Evolutionary conservation across 176 grass and related monocot genomes (phyloP).

Genomic region (Zizania latifolia): DNA sequence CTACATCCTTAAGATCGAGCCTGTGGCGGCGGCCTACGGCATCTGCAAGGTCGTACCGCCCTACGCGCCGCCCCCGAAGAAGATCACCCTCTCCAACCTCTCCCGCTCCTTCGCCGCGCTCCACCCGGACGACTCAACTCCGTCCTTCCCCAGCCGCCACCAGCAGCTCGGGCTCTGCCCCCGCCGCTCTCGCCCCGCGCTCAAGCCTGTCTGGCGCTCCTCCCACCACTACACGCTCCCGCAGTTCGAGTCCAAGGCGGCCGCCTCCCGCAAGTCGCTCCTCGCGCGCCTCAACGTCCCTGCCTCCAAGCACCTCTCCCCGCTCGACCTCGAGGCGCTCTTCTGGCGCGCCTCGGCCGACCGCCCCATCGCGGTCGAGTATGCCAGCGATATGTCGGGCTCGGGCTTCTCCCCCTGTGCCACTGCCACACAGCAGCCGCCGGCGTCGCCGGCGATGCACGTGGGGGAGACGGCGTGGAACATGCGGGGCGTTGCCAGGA

Average conservation of each 20-base stretch:
- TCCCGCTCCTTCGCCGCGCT: slow-evolving; percentile 85
- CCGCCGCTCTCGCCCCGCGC: slow-evolving; percentile 43
- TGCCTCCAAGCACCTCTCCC: slow-evolving; percentile 38
- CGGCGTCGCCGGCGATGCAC: slow-evolving; percentile 32
- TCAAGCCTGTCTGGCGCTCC: slow-evolving; percentile 68
- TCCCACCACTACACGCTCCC: slow-evolving; percentile 65
- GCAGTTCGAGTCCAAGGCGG: slow-evolving; percentile 66
- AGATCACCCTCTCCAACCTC: slow-evolving; percentile 63
- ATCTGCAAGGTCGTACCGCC: slow-evolving; percentile 92
- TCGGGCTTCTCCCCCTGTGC: slow-evolving; percentile 52
- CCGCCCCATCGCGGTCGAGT: slow-evolving; percentile 64
- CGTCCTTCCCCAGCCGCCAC: slow-evolving; percentile 72
- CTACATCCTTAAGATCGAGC: slow-evolving; percentile 82
- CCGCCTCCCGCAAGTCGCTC: slow-evolving; percentile 16
- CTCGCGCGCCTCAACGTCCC: slow-evolving; percentile 32
- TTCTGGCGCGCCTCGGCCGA: slow-evolving; percentile 68
- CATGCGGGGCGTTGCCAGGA: slow-evolving; percentile 59
- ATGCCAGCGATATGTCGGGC: slow-evolving; percentile 81
- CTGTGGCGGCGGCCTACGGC: slow-evolving; percentile 57
- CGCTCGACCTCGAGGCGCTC: slow-evolving; percentile 78
- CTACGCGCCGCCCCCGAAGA: slow-evolving; percentile 50
- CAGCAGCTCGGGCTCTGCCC: slow-evolving; percentile 76
- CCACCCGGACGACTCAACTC: slow-evolving; percentile 17
- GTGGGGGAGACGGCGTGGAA: slow-evolving; percentile 88
- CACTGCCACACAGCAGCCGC: background rate